Evolutionary conservation across 2,329 filamentous ascomycete genomes (phyloP).

Genomic region (Thyridium curvatum): DNA sequence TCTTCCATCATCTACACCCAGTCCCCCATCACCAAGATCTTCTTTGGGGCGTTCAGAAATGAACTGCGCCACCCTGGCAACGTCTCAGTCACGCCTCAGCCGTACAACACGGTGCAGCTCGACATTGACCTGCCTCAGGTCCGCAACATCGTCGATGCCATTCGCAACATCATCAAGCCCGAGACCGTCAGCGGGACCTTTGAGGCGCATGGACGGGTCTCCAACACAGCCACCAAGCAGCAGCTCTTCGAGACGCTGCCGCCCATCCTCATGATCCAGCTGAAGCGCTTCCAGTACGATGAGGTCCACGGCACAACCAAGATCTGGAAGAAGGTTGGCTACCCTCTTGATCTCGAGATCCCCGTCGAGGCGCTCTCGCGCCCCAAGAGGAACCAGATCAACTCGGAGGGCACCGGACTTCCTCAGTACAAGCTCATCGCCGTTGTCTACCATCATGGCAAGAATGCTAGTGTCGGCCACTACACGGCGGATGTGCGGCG

Average conservation of each 20-base stretch:
- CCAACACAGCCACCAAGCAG: slow-evolving; percentile 81
- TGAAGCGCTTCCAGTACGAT: slow-evolving; percentile 97
- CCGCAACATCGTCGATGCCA: slow-evolving; percentile 84
- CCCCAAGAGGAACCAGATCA: slow-evolving; percentile 60
- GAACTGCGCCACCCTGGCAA: slow-evolving; percentile 86
- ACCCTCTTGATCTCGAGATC: slow-evolving; percentile 90
- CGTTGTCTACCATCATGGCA: slow-evolving; percentile 96
- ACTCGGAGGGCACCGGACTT: slow-evolving; percentile 57
- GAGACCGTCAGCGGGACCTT: slow-evolving; percentile 85
- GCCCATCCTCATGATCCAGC: slow-evolving; percentile 84
- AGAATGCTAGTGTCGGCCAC: slow-evolving; percentile 91
- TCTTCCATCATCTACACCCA: slow-evolving; percentile 67
- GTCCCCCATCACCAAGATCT: slow-evolving; percentile 89
- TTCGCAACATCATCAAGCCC: slow-evolving; percentile 75
- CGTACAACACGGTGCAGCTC: slow-evolving; percentile 89
- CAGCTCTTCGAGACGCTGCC: slow-evolving; percentile 89
- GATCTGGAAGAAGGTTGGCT: slow-evolving; percentile 97
- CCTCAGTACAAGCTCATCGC: slow-evolving; percentile 82
- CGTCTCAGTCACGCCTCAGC: slow-evolving; percentile 85
- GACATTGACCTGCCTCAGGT: slow-evolving; percentile 87
- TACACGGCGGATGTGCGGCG: slow-evolving; percentile 96
- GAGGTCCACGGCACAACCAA: slow-evolving; percentile 80
- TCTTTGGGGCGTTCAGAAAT: slow-evolving; percentile 84
- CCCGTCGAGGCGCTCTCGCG: slow-evolving; percentile 83
- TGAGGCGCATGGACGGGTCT: slow-evolving; percentile 68